Evolutionary conservation across 305 asterid species (phyloP), one percentile per base, ranked within the genome.

Genomic region (Withania somnifera): DNA sequence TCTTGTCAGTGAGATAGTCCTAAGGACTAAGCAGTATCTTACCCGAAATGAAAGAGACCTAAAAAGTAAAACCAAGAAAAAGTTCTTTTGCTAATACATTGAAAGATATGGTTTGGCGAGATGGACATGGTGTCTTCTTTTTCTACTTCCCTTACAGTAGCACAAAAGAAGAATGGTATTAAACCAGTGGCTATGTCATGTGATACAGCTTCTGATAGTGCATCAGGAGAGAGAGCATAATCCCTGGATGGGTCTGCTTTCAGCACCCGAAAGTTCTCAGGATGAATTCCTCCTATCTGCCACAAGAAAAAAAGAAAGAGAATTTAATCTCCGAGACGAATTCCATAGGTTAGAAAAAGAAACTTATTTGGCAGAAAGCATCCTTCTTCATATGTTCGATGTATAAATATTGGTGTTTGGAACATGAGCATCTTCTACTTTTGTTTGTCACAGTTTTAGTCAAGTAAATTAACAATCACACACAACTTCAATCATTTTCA

Each of bases 111-210:
- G 36, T 52, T 36, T 47, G 36, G 54, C 61, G 26, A 81, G 83
- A 51, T 63, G 52, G 14, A 80, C 51, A 73, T 24, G 20, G 51
- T 60, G 10, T 32, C 38, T 36, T 47, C 36, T 36, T 84, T 83
- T 45, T 81, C 45, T 77, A 64, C 60, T 83, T 85, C 84, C 83
- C 98, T 93, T 93, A 95, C 99, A 83, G 98, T 91, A 84, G 97
- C 97, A 89, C 98, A 91, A 84, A 94, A 87, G 96, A 95, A 95
- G 91, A 95, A 92, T 84, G 99, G 99, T 84, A 94, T 88, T 89
- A 94, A 87, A 88, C 97, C 99, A 81, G 90, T 83, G 53, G 90
- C 86, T 53, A 86, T 63, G 90, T 95, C 99, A 79, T 80, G 79
- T 36, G 90, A 86, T 86, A 94, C 89, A 52, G 97, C 96, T 87